These are phyloP conservation scores for Thraustotheca clavata DNA, from an alignment of 352 stramenopile genomes.

Conservation along the genomic window DNA sequence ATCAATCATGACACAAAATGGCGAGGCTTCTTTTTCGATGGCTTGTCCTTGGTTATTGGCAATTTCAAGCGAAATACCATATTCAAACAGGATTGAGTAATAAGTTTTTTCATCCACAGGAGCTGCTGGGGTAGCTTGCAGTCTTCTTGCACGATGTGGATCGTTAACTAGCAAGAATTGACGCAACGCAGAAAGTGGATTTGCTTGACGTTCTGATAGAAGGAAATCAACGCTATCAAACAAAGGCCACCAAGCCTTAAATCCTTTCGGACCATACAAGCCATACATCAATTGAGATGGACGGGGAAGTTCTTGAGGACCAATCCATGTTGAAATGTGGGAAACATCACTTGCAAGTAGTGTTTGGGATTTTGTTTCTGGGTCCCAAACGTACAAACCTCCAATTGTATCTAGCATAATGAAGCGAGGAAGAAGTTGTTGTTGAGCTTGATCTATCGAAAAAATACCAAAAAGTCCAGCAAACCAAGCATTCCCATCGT, in stretches of 20 bases:
- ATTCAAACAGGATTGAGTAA: slow-evolving; percentile 41
- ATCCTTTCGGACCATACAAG: slow-evolving; percentile 62
- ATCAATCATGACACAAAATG: slow-evolving; percentile 24
- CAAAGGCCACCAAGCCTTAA: slow-evolving; percentile 66
- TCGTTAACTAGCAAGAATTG: slow-evolving; percentile 74
- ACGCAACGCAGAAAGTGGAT: slow-evolving; percentile 35
- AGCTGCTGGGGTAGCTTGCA: not conserved
- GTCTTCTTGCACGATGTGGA: slow-evolving; percentile 38
- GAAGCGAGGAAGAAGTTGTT: slow-evolving; percentile 1
- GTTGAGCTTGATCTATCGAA: not conserved
- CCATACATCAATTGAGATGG: slow-evolving; percentile 56
- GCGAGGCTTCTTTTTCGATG: too few species aligned
- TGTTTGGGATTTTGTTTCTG: slow-evolving; percentile 54
- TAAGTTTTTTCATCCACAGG: not conserved
- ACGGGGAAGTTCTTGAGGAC: slow-evolving; percentile 44
- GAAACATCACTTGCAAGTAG: slow-evolving; percentile 61
- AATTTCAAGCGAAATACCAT: slow-evolving; percentile 38
- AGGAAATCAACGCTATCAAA: slow-evolving; percentile 59
- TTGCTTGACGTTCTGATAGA: slow-evolving; percentile 27
- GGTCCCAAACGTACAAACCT: slow-evolving; percentile 63
- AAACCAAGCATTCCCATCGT: slow-evolving; percentile 33
- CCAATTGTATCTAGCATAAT: slow-evolving; percentile 9
- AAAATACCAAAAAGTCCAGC: slow-evolving; percentile 37
- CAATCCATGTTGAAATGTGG: slow-evolving; percentile 37
- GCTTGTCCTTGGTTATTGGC: not conserved